phyloP scores from a whole-genome alignment of 164 flowering plant genomes.

The Euptelea pleiosperma region DNA sequence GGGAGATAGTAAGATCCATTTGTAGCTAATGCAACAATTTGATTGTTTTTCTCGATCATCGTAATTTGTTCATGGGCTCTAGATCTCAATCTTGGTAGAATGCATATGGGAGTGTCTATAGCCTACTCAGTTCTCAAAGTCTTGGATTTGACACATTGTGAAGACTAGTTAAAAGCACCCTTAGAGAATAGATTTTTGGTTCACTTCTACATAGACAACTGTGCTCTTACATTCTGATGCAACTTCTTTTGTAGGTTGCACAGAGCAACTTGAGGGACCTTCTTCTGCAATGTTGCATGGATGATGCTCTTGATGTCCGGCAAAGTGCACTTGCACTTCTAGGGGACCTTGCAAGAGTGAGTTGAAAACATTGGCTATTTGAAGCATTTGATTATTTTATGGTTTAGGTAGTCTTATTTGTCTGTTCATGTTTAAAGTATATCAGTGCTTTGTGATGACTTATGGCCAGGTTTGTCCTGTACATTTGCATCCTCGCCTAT shows the following conservation, averaged over 20 bases:
- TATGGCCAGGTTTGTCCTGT: constrained; percentile 67
- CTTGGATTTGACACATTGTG: too few relatives aligned
- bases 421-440: not conserved
- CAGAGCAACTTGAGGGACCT: constrained; percentile 77
- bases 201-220: too few relatives aligned
- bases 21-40: too few relatives aligned
- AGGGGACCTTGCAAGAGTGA: constrained; percentile 96
- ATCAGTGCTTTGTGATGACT: not conserved
- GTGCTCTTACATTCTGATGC: constrained; percentile 7
- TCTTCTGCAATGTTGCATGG: constrained; percentile 91
- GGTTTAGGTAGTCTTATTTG: not conserved
- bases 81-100: too few relatives aligned
- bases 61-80: too few relatives aligned
- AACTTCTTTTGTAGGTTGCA: constrained; percentile 60
- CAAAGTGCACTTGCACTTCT: constrained; percentile 98
- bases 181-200: too few relatives aligned
- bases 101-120: too few relatives aligned
- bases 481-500: constrained; percentile 75
- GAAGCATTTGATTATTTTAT: not conserved
- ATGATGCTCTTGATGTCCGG: constrained; percentile 80
- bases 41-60: too few relatives aligned
- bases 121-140: too few relatives aligned
- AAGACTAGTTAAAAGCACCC: too few relatives aligned
- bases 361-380: constrained; percentile 24
- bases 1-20: too few relatives aligned